Conservation (phyloP, 2,329 filamentous ascomycete species). For the Zymoseptoria crescenta region DNA sequence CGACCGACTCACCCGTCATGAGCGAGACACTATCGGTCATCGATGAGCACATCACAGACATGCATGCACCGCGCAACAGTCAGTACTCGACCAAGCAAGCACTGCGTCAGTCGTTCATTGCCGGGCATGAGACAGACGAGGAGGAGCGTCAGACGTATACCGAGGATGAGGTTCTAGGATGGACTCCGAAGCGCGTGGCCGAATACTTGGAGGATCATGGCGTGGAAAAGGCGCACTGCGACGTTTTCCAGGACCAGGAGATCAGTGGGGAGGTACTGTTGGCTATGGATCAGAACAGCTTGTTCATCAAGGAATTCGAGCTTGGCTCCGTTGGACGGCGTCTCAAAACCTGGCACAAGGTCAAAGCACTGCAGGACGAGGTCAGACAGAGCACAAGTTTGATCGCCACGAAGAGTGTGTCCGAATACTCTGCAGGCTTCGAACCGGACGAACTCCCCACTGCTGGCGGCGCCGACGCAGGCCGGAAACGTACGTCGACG, state of each 20-base stretch:
- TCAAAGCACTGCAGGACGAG: conserved; percentile 85
- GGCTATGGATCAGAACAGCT: conserved; percentile 88
- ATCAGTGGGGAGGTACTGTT: conserved; percentile 89
- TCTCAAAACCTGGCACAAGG: conserved; percentile 93
- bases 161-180: conserved; percentile 65
- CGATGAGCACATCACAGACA: conserved; percentile 90
- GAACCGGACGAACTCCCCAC: conserved; percentile 31
- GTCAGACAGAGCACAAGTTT: conserved; percentile 53
- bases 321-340: conserved; percentile 82
- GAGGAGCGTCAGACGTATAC: conserved; percentile 69
- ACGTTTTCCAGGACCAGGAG: conserved; percentile 91
- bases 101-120: conserved; percentile 79
- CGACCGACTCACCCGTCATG: conserved; percentile 58
- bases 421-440: conserved; percentile 35
- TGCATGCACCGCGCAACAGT: conserved; percentile 57
- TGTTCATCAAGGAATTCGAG: conserved; percentile 93
- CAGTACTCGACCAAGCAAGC: conserved; percentile 72
- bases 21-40: conserved; percentile 94
- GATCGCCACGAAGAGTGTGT: conserved; percentile 28
- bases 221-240: conserved; percentile 82
- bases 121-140: conserved; percentile 90
- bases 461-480: conserved; percentile 30
- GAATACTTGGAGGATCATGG: conserved; percentile 80
- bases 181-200: conserved; percentile 75
- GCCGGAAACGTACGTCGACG: conserved; percentile 41